phyloP scores from a whole-genome alignment of 306 rosid genomes.

The Carpinus viminea region DNA sequence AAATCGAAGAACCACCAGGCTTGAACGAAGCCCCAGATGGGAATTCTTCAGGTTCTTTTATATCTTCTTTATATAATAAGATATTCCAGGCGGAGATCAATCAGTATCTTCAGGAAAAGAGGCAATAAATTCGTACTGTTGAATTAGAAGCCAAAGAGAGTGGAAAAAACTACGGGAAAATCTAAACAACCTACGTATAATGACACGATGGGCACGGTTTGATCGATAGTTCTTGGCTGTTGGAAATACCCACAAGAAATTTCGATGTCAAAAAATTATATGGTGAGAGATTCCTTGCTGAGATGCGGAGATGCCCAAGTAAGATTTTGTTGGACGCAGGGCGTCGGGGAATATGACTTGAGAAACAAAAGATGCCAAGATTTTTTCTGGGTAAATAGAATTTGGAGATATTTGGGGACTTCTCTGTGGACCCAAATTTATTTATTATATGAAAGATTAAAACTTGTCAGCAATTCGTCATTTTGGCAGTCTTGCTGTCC shows the following conservation, averaged over 20 bases:
- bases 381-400: not conserved
- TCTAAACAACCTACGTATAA: not conserved
- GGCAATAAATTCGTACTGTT: too few relatives aligned
- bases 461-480: not conserved
- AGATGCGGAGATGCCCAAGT: slow-evolving; percentile 34
- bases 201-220: not conserved
- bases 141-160: not conserved
- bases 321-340: not conserved
- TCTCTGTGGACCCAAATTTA: not conserved
- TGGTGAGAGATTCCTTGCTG: slow-evolving; percentile 9
- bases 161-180: not conserved
- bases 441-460: too few relatives aligned
- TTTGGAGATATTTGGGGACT: not conserved
- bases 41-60: slow-evolving; percentile 12
- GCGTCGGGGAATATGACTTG: not conserved
- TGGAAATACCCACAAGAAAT: not conserved
- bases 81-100: slow-evolving; percentile 18
- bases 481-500: not conserved
- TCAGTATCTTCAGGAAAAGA: not conserved
- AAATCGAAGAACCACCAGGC: slow-evolving; percentile 33
- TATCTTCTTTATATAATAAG: slow-evolving; percentile 4
- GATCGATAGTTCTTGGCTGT: not conserved
- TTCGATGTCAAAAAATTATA: not conserved
- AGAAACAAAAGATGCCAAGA: too few relatives aligned
- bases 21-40: slow-evolving; percentile 28